These are phyloP conservation scores for Poa pratensis DNA, from an alignment of 176 grass and related monocot genomes.

Conservation along the genomic window DNA sequence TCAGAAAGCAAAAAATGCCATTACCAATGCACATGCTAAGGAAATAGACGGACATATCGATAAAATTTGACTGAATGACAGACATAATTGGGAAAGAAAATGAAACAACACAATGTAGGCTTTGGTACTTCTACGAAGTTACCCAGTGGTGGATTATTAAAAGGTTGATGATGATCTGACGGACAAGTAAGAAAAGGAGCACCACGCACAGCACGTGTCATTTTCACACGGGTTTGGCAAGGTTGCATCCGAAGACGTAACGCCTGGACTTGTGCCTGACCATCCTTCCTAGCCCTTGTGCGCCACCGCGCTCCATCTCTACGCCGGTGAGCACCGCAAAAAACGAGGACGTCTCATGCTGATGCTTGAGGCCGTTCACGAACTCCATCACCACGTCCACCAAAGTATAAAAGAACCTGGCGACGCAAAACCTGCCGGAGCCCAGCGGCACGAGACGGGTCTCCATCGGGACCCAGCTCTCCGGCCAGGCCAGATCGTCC, in stretches of 20 bases:
- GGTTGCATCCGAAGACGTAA: not conserved
- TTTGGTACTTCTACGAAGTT: too few species aligned
- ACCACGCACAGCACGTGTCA: too few species aligned
- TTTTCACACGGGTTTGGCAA: not conserved
- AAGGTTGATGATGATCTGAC: too few species aligned
- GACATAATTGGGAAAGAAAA: too few species aligned
- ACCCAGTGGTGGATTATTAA: too few species aligned
- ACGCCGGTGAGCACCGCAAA: conserved; percentile 9
- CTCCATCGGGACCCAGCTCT: too few species aligned
- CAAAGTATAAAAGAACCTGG: not conserved
- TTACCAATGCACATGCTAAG: too few species aligned
- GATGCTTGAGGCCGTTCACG: not conserved
- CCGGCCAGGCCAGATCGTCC: not conserved
- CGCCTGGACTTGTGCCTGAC: conserved; percentile 24
- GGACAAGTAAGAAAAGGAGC: too few species aligned
- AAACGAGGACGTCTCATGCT: not conserved
- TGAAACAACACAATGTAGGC: too few species aligned
- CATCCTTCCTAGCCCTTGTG: not conserved
- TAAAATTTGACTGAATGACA: too few species aligned
- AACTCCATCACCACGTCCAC: not conserved
- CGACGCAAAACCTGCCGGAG: not conserved
- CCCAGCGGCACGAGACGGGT: not conserved
- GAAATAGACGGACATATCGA: too few species aligned
- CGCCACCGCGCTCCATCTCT: not conserved
- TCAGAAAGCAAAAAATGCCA: too few species aligned